Base-by-base conservation (phyloP, 176 grass and related monocot genomes). In the Secale cereale region DNA sequence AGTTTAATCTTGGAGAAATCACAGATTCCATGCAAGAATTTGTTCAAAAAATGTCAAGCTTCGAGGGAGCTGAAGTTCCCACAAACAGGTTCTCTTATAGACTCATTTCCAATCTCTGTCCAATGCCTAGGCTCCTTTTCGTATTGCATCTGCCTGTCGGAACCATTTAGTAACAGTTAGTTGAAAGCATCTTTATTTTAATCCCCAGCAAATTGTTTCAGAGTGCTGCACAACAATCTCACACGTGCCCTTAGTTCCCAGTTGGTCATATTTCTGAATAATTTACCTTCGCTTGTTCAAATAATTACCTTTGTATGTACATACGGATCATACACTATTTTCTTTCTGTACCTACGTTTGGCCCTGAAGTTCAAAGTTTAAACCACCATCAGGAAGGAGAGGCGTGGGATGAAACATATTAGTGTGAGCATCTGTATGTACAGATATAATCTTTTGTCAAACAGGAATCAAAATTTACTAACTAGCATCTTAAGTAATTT, bases 61-160 rank as follows among this genome's bases (percentile, higher is more conserved):
- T 94, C 77, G 91, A 99, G 89, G 97, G 97, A 85, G 94, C 93
- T 11, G 94, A 99, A 85, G 82, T 94, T 92, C 97, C 94, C 76
- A 76, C 86, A 65, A 90, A 85, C 81, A 96, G 93, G 97, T 99
- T 86, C 70, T 45, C 45, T 19, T 82, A 59, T 40, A 37, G 25
- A 80, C 72, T 67, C 54, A 43, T 45, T 76, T 78, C 14, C 65
- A 16, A 33, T 57, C 36, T 66, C 33, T 82, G 26, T 88, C 61
- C 3, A 20, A 29, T 68, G 56, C 57, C 46, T 62, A 20, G 26
- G 4, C 4, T 76, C 28, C 73, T 54, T 75, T 76, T 20, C 17
- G 28, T 76, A 76, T 75, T 31, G 5, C 46, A 10, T 20, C 45
- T 76, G 16, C 27, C 45, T 76, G 31, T 54, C 5, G 3, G 19